These are phyloP conservation scores for Sporobolus alterniflorus DNA, from an alignment of 202 grass and related monocot species.

Conservation along the genomic window DNA sequence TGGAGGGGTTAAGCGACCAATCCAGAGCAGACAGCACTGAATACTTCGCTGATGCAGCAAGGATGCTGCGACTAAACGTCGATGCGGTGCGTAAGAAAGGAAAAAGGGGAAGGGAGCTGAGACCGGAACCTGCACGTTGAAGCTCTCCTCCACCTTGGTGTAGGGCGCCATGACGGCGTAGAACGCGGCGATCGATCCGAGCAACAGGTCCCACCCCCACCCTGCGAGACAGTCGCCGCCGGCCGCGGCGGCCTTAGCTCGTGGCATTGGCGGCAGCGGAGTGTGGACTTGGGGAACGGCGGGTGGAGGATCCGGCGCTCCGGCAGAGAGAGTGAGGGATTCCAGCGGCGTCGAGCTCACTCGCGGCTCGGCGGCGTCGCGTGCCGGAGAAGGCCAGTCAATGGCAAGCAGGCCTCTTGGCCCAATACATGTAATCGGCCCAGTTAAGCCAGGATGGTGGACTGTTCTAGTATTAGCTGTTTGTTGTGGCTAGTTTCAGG, in stretches of 20 bases:
- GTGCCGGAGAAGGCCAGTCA: neutral
- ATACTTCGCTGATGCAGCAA: neutral
- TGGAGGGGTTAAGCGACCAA: neutral
- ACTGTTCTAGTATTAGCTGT: neutral
- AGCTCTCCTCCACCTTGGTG: slow-evolving; percentile 98
- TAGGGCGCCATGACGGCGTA: slow-evolving; percentile 75
- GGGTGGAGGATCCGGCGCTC: slow-evolving; percentile 18
- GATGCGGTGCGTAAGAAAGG: neutral
- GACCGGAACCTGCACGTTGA: slow-evolving; percentile 72
- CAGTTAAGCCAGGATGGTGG: neutral
- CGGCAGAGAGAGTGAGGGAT: neutral
- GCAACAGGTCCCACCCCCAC: slow-evolving; percentile 91
- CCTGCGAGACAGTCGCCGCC: slow-evolving; percentile 46
- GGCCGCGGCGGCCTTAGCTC: neutral
- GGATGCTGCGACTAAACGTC: neutral
- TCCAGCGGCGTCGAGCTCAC: neutral
- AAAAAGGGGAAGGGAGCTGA: neutral
- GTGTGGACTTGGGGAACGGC: neutral
- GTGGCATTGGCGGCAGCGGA: neutral
- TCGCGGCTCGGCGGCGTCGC: neutral
- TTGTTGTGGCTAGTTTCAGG: neutral
- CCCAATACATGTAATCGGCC: neutral
- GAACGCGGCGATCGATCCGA: slow-evolving; percentile 81
- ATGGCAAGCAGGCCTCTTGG: neutral
- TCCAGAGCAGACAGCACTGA: neutral